Evolutionary conservation across 2,329 filamentous ascomycete genomes (phyloP).

Genomic region (Botrytis deweyae): DNA sequence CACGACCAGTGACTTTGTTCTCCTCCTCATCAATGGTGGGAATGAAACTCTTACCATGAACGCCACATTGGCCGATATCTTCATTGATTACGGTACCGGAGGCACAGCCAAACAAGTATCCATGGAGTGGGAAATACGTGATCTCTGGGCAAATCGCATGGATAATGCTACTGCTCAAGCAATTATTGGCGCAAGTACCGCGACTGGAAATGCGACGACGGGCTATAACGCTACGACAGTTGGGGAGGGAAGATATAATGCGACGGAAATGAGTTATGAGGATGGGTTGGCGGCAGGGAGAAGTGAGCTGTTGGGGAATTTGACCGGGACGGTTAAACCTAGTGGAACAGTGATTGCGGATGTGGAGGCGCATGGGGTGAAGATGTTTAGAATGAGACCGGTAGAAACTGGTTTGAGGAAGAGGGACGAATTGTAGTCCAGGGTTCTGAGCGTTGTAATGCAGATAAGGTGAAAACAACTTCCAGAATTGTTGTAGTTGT

Average conservation of each 20-base stretch:
- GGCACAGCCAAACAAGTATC: constrained; percentile 45
- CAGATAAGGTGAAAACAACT: background rate
- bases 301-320: constrained; percentile 49
- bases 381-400: constrained; percentile 47
- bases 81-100: constrained; percentile 47
- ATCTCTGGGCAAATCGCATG: constrained; percentile 58
- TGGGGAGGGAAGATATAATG: constrained; percentile 46
- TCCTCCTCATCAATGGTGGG: constrained; percentile 51
- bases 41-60: constrained; percentile 47
- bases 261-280: constrained; percentile 49
- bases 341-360: constrained; percentile 45
- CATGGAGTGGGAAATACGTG: constrained; percentile 52
- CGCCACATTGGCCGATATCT: constrained; percentile 52
- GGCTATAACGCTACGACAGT: constrained; percentile 38
- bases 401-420: constrained; percentile 31
- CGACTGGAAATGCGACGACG: constrained; percentile 37
- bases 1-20: constrained; percentile 47
- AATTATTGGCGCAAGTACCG: constrained; percentile 45
- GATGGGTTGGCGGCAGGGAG: constrained; percentile 46
- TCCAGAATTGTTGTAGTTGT: background rate
- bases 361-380: constrained; percentile 50
- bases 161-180: constrained; percentile 44
- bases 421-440: constrained; percentile 46
- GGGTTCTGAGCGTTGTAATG: constrained; percentile 21
- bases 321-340: constrained; percentile 45